Conservation (phyloP, 108 stramenopile species). For the Cyclostephanos invisitatus region DNA sequence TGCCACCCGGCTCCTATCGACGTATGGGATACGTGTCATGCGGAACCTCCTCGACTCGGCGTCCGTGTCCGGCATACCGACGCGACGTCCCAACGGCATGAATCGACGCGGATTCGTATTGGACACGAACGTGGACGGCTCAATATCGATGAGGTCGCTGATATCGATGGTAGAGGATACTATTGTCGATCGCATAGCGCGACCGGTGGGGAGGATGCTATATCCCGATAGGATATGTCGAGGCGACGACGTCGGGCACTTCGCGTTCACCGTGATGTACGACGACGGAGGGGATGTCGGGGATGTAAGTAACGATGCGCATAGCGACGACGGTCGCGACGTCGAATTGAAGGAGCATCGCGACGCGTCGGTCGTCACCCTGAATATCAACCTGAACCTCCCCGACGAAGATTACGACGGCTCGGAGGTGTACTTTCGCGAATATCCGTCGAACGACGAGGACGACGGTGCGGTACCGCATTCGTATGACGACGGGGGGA, state of each 20-base stretch:
- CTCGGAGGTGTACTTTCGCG: constrained; percentile 49
- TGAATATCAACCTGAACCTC: constrained; percentile 70
- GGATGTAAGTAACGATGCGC: background rate
- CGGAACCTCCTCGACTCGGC: constrained; percentile 38
- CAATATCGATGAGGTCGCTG: constrained; percentile 29
- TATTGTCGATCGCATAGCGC: constrained; percentile 35
- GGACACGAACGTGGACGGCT: constrained; percentile 50
- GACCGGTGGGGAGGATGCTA: constrained; percentile 56
- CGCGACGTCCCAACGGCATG: constrained; percentile 75
- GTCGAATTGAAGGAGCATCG: constrained; percentile 60
- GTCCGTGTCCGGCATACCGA: constrained; percentile 50
- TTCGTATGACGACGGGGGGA: constrained; percentile 5
- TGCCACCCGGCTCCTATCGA: constrained; percentile 34
- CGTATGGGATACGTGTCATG: constrained; percentile 27
- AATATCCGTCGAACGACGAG: constrained; percentile 23
- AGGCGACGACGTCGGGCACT: constrained; percentile 49
- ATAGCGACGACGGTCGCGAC: constrained; percentile 19
- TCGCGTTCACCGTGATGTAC: constrained; percentile 65
- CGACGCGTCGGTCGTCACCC: constrained; percentile 61
- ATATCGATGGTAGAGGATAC: constrained; percentile 25
- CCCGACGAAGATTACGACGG: constrained; percentile 48
- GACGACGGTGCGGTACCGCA: too few relatives aligned
- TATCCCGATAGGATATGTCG: constrained; percentile 43
- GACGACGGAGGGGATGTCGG: constrained; percentile 10
- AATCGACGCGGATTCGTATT: constrained; percentile 63